Evolutionary conservation across 2,329 filamentous ascomycete genomes (phyloP), one percentile per base, ranked within the genome.

Genomic region (Bipolaris bicolor): DNA sequence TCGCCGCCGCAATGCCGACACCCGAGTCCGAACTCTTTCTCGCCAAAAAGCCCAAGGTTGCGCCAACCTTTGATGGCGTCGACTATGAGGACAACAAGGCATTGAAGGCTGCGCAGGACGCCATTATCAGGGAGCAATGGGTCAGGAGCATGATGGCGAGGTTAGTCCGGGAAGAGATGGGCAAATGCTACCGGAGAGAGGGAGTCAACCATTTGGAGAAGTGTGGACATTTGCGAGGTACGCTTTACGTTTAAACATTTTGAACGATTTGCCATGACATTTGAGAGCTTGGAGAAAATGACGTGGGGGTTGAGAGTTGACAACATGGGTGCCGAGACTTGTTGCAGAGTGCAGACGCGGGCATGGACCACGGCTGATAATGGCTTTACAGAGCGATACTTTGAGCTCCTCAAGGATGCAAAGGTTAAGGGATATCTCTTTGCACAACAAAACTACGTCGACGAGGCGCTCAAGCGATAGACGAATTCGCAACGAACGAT

Each of bases 131-230:
- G 62, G 91, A 95, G 81, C 91, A 95, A 81, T 95, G 91, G 91
- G 90, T 95, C 58, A 88, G 87, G 76, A 88, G 89, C 76, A 95
- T 95, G 91, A 95, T 93, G 91, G 90, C 89, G 56, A 84, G 91
- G 60, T 80, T 95, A 62, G 90, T 95, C 53, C 83, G 90, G 63
- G 89, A 94, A 76, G 91, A 95, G 82, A 82, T 95, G 81, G 84
- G 88, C 78, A 94, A 92, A 81, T 95, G 91, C 82, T 95, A 95
- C 79, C 86, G 87, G 78, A 84, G 86, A 67, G 90, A 95, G 79
- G 91, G 91, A 55, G 90, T 93, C 65, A 95, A 95, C 78, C 91
- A 95, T 77, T 79, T 95, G 76, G 91, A 94, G 84, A 95, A 94
- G 81, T 95, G 91, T 78, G 90, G 90, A 65, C 82, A 85, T 70